A percentile compares a stretch with the other conserved stretches of the same genome.
Conservation (phyloP, 2,329 filamentous ascomycete genomes). For the Hypocreales sp. region DNA sequence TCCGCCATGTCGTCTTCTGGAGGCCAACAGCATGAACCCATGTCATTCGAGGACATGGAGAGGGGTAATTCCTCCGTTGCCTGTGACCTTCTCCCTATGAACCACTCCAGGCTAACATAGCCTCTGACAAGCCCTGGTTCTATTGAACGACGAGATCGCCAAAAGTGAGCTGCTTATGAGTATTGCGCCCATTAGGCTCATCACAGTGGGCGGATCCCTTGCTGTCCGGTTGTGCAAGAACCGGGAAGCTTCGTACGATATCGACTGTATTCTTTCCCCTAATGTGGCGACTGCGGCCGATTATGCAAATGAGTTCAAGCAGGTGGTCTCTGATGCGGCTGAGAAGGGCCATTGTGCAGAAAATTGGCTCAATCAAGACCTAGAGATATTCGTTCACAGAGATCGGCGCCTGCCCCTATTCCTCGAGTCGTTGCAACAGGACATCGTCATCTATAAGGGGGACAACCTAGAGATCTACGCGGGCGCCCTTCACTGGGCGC, state of each 20-base stretch:
- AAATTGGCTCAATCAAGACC: slow-evolving; percentile 11
- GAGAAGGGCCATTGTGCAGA: slow-evolving; percentile 1
- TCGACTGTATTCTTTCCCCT: slow-evolving; percentile 12
- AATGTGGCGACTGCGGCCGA: slow-evolving; percentile 8
- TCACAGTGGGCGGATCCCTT: slow-evolving; percentile 9
- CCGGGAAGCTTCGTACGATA: slow-evolving; percentile 8
- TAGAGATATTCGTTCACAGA: slow-evolving; percentile 7
- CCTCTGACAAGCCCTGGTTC: slow-evolving; percentile 5
- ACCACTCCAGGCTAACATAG: neutral
- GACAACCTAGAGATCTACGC: slow-evolving; percentile 10
- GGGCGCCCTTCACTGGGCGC: slow-evolving; percentile 9
- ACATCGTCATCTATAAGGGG: slow-evolving; percentile 8
- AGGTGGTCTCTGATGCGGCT: slow-evolving; percentile 5
- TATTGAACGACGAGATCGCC: slow-evolving; percentile 9
- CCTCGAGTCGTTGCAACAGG: slow-evolving; percentile 9
- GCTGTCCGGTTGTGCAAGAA: slow-evolving; percentile 9
- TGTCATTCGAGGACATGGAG: no score
- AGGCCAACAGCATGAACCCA: no score
- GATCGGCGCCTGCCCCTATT: slow-evolving; percentile 8
- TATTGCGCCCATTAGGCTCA: slow-evolving; percentile 11
- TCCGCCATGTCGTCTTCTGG: no score
- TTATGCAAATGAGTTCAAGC: slow-evolving; percentile 7
- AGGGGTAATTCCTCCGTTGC: no score
- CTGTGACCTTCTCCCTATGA: neutral
- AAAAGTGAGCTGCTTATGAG: slow-evolving; percentile 11